Base-by-base conservation (phyloP, 192 early-diverging fungal species). In the Jimgerdemannia lactiflua region DNA sequence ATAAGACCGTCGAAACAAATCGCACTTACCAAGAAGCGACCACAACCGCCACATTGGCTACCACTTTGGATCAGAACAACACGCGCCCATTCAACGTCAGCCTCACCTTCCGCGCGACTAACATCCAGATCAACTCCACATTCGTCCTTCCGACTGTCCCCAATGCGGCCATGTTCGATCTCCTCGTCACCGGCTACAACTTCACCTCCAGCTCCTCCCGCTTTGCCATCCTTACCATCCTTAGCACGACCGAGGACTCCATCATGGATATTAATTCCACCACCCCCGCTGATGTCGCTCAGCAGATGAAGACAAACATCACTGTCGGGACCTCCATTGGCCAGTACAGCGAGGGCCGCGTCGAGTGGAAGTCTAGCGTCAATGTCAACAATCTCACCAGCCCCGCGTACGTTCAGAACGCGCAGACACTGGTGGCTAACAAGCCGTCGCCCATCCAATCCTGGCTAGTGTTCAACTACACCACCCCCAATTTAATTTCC, bases 1-100 rank as follows among this genome's bases (percentile, higher is more conserved):
- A 85, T 82, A 70, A 87, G 72, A 42, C 78, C 80, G 1, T 77
- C 83, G 39, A 87, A 64, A 14, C 78, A 59, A 59, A 59, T 59
- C 49, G 49, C 49, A 59, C 49, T 59, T 81, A 84, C 84, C 85
- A 42, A 85, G 49, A 59, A 59, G 49, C 49, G 49, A 59, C 49
- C 6, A 59, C 49, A 59, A 59, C 49, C 49, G 49, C 49, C 49
- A 10, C 49, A 6, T 59, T 59, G 49, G 49, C 49, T 59, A 10
- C 49, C 49, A 14, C 49, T 14, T 59, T 14, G 49, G 2, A 59
- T 29, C 29, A 29, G 29, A 29, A 29, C 29, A 29, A 29, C 29
- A 29, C 29, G 49, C 49, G 49, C 14, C 6, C 14, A 14, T 59
- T 59, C 49, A 59, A 59, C 0, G 14, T 59, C 49, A 59, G 49